Evolutionary conservation across 164 flowering plant genomes (phyloP), one percentile per base, ranked within the genome.

Genomic region (Stephania cephalantha): DNA sequence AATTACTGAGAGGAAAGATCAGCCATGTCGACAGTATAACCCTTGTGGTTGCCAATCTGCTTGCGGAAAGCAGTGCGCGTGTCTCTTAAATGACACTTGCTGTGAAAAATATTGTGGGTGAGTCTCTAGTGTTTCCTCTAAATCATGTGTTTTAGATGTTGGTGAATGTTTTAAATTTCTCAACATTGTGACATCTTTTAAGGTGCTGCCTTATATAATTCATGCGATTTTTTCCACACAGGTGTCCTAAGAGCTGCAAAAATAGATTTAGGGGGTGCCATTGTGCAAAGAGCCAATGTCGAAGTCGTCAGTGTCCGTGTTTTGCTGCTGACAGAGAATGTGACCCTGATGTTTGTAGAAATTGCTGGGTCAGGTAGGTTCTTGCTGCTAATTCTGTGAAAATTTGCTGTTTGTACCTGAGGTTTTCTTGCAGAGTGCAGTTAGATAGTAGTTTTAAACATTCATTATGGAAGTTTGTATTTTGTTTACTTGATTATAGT

Each of bases 331-430:
- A 88, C 76, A 84, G 98, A 81, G 98, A 94, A 88, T 96, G 99
- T 75, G 99, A 96, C 85, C 98, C 99, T n/a, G 99, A 96, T 87
- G 97, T 96, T 75, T 94, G 99, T 85, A 89, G 98, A 78, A 94
- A 96, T 85, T 96, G 99, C 85, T 92, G 97, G 98, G 89, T 96
- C 79, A 86, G 98, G 99, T 96, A 69, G 22, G 72, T 69, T 68
- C 52, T 50, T 71, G 25, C 42, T 22, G 69, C 55, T 64, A 9
- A 68, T n/a, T 15, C 52, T 12, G 20, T 42, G 13, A 6, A n/a
- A 8, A 46, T 30, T 35, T 7, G 42, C 42, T 1, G 2, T 2
- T 8, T 5, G 6, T 7, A 9, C 15, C 29, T 68, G 42, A 35
- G 42, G 42, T 35, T 35, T 35, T 35, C 42, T 35, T 35, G 42